A percentile compares a stretch with the other conserved stretches of the same genome.
Evolutionary conservation across 164 flowering plant species (phyloP).

Genomic region (Macadamia integrifolia): DNA sequence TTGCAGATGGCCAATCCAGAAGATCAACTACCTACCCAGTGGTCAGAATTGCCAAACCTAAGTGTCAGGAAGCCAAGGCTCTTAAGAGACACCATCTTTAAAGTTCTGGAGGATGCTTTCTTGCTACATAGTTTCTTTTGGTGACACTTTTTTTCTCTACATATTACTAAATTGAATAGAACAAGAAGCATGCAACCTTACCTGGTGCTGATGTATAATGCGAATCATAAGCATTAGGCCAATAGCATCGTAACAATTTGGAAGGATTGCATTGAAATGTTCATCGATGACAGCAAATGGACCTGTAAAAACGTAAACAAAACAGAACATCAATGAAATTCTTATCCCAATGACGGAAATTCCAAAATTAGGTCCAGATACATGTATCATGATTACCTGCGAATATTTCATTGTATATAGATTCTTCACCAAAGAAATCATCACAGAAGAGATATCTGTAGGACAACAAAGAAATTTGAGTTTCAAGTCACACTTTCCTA

Average conservation of each 20-base stretch:
- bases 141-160: no score
- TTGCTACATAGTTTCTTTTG: no score
- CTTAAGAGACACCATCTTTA: no score
- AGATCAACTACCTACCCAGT: no score
- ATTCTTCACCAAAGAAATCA: constrained; percentile 93
- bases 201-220: constrained; percentile 93
- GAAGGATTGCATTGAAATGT: constrained; percentile 75
- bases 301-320: constrained; percentile 41
- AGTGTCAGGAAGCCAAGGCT: no score
- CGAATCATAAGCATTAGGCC: constrained; percentile 99
- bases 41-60: no score
- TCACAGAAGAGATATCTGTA: constrained; percentile 89
- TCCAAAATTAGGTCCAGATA: neutral
- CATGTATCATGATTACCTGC: constrained; percentile 45
- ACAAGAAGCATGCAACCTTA: constrained; percentile 10
- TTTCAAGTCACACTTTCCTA: neutral
- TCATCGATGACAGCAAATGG: constrained; percentile 92
- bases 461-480: constrained; percentile 8
- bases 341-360: neutral
- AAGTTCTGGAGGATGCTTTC: no score
- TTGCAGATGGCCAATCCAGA: no score
- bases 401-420: constrained; percentile 86
- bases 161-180: no score
- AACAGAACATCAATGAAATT: neutral
- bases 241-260: constrained; percentile 92